These are phyloP conservation scores for Inga oerstediana DNA, from an alignment of 306 rosid species.

Conservation along the genomic window DNA sequence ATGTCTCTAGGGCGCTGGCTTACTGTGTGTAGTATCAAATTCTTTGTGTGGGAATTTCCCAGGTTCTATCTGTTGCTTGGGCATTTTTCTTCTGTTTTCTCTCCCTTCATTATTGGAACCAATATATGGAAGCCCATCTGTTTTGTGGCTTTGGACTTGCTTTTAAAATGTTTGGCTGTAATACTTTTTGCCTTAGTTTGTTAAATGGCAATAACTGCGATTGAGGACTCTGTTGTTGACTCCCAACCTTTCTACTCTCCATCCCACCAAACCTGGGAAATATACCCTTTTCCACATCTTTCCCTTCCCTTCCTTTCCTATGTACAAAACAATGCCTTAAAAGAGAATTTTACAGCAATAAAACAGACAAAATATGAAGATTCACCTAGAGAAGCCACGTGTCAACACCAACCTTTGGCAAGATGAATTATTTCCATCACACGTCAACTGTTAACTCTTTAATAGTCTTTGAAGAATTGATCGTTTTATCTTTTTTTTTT, in stretches of 20 bases:
- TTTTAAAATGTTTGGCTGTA: not conserved
- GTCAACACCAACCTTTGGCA: not conserved
- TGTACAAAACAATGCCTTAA: not conserved
- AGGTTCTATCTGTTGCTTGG: not conserved
- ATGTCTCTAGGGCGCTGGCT: not conserved
- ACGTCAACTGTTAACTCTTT: not conserved
- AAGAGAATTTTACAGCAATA: not conserved
- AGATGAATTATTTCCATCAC: not conserved
- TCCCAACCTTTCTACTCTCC: not conserved
- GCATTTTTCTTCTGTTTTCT: not conserved
- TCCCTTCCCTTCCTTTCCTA: not conserved
- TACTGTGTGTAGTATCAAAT: not conserved
- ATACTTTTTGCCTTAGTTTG: not conserved
- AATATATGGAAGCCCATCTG: not conserved
- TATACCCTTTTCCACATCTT: not conserved
- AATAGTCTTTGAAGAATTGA: constrained; percentile 21
- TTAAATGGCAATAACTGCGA: not conserved
- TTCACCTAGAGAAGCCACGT: not conserved
- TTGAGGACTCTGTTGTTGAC: not conserved
- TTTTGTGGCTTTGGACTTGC: not conserved
- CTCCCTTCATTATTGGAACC: not conserved
- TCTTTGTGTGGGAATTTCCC: too few relatives aligned
- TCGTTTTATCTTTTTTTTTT: not conserved
- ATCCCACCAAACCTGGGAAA: not conserved
- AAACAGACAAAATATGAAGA: not conserved